Conservation (phyloP, 2,329 filamentous ascomycete species). For the Harringtonia lauricola region DNA sequence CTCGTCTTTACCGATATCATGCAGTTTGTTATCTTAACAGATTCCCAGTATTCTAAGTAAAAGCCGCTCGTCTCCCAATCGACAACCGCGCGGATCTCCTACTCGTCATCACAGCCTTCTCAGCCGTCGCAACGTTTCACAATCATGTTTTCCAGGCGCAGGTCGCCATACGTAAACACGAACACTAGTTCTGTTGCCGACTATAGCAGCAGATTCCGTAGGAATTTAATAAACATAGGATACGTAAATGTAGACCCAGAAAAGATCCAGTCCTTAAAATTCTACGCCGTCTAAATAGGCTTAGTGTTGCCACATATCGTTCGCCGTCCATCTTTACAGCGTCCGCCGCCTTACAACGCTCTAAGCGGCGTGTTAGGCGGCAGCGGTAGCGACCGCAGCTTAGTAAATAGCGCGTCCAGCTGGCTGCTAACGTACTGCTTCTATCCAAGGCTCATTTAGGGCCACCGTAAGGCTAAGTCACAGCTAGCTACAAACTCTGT, state of each 20-base stretch:
- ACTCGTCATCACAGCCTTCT: neutral
- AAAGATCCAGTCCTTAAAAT: neutral
- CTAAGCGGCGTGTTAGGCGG: neutral
- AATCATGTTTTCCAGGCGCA: neutral
- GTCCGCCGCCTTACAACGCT: neutral
- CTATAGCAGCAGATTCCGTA: neutral
- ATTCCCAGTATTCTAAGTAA: neutral
- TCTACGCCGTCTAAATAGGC: neutral
- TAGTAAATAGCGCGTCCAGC: neutral
- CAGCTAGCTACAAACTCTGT: neutral
- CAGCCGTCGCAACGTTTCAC: neutral
- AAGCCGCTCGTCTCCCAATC: neutral
- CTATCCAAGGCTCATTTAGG: neutral
- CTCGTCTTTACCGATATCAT: neutral
- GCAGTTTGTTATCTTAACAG: neutral
- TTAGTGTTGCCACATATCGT: neutral
- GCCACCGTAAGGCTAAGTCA: neutral
- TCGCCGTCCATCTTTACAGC: neutral
- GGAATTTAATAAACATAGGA: neutral
- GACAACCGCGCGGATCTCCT: neutral
- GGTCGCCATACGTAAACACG: neutral
- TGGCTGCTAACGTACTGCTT: neutral
- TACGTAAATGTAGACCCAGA: neutral
- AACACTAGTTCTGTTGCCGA: too few relatives aligned
- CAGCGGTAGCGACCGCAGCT: neutral